Conservation (phyloP, 108 stramenopile species). For the Pseudonitzschia multiseries region DNA sequence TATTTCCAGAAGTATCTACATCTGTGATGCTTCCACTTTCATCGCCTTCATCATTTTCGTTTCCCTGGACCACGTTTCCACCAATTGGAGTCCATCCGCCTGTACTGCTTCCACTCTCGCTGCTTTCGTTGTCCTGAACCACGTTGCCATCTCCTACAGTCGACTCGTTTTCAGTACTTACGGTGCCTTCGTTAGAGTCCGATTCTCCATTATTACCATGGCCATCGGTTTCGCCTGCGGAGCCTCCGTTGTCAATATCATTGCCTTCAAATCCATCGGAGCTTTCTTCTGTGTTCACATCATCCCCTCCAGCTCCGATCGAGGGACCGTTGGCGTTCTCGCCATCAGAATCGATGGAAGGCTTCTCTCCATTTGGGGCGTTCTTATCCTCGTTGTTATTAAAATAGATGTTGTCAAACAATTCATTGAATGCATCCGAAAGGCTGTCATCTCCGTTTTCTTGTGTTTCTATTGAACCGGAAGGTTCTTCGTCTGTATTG, state of each 20-base stretch:
- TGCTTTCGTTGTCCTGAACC: neutral
- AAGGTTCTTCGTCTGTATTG: too few relatives aligned
- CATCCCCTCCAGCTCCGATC: neutral
- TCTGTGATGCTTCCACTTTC: neutral
- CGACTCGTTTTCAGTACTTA: neutral
- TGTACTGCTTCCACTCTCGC: neutral
- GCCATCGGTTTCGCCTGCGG: neutral
- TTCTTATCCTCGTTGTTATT: neutral
- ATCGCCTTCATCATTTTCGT: neutral
- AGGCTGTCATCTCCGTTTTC: too few relatives aligned
- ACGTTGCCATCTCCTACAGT: neutral
- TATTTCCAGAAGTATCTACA: too few relatives aligned
- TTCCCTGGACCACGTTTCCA: neutral
- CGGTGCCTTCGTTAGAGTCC: neutral
- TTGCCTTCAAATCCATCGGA: neutral
- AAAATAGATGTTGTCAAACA: too few relatives aligned
- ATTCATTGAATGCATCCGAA: too few relatives aligned
- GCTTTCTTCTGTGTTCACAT: neutral
- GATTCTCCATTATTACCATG: neutral
- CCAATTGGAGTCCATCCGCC: neutral
- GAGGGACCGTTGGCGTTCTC: neutral
- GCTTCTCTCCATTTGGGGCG: too few relatives aligned
- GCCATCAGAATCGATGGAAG: neutral
- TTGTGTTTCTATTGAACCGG: too few relatives aligned
- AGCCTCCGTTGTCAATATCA: neutral